A percentile compares a stretch with the other conserved stretches of the same genome.
These are phyloP conservation scores for Gnomoniopsis sp. DNA, from an alignment of 2,329 filamentous ascomycete genomes.

Conservation along the genomic window DNA sequence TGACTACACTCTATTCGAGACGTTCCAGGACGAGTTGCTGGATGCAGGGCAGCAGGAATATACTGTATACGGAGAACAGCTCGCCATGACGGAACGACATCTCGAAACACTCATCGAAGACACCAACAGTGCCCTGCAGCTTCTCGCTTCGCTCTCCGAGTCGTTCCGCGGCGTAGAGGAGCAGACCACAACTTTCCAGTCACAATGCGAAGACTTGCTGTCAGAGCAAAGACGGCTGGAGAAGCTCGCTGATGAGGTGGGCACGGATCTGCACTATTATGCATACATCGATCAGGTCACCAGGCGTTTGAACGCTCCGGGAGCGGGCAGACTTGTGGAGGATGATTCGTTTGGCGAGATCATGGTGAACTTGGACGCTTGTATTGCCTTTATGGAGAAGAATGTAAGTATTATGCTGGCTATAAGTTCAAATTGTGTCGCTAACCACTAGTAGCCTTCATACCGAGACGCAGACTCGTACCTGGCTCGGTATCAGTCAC, in stretches of 20 bases:
- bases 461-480: slow-evolving; percentile 89
- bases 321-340: slow-evolving; percentile 80
- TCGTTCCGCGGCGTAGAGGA: slow-evolving; percentile 85
- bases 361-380: slow-evolving; percentile 81
- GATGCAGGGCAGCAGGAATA: slow-evolving; percentile 85
- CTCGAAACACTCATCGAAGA: slow-evolving; percentile 75
- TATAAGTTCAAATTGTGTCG: not conserved
- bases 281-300: slow-evolving; percentile 89
- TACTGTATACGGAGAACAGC: slow-evolving; percentile 76
- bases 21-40: slow-evolving; percentile 66
- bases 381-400: slow-evolving; percentile 85
- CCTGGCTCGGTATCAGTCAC: slow-evolving; percentile 78
- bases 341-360: slow-evolving; percentile 85
- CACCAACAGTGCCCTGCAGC: slow-evolving; percentile 67
- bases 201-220: slow-evolving; percentile 85
- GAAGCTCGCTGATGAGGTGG: slow-evolving; percentile 76
- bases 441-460: slow-evolving; percentile 40
- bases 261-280: slow-evolving; percentile 91
- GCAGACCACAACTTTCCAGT: slow-evolving; percentile 90
- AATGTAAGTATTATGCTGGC: slow-evolving; percentile 56
- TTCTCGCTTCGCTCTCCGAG: slow-evolving; percentile 75
- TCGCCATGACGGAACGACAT: slow-evolving; percentile 76
- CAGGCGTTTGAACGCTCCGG: slow-evolving; percentile 84
- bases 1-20: slow-evolving; percentile 40
- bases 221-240: slow-evolving; percentile 77